Conservation (phyloP, 2,329 filamentous ascomycete genomes). For the Aspergillus piperis region DNA sequence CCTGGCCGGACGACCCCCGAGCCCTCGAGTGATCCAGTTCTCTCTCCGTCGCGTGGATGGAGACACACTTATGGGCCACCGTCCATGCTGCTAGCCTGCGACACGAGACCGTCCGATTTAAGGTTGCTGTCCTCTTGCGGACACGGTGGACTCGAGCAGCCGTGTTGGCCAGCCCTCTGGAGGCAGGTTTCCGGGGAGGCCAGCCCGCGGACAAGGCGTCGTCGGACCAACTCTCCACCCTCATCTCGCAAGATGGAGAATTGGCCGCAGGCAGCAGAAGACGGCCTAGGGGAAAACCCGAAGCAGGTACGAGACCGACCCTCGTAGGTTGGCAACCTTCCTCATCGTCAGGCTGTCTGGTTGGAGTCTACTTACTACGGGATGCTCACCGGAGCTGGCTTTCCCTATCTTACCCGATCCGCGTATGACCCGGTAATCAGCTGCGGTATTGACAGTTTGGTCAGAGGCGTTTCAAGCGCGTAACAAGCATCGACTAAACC, state of each 20-base stretch:
- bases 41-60: background rate
- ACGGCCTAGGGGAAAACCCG: background rate
- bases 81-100: background rate
- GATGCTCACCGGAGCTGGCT: conserved; percentile 15
- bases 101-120: background rate
- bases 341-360: background rate
- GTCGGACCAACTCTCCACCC: background rate
- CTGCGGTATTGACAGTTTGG: conserved; percentile 3
- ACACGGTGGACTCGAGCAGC: conserved; percentile 4
- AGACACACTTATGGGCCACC: background rate
- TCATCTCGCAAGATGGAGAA: background rate
- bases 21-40: background rate
- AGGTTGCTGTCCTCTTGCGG: conserved; percentile 5
- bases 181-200: background rate
- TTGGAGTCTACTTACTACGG: background rate
- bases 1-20: conserved; percentile 23
- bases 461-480: conserved; percentile 17
- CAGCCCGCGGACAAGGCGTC: background rate
- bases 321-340: background rate
- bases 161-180: background rate
- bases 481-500: conserved; percentile 12
- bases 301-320: background rate
- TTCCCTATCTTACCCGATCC: conserved; percentile 28
- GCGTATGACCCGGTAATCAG: conserved; percentile 19
- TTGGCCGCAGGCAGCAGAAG: background rate